phyloP scores from a whole-genome alignment of 2,329 filamentous ascomycete genomes.

The Myriosclerotinia curreyana region DNA sequence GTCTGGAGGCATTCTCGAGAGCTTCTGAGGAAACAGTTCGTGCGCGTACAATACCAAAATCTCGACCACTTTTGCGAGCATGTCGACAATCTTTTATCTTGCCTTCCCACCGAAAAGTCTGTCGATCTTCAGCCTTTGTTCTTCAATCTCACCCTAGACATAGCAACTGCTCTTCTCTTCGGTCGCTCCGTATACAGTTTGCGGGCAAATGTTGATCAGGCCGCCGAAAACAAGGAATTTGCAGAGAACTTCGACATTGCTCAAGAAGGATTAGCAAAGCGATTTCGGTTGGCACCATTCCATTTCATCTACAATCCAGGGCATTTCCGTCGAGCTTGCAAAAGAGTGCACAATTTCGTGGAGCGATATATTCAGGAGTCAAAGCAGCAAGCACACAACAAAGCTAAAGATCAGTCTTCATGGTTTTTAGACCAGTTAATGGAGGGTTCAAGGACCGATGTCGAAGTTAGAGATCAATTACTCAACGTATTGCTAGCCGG shows the following conservation, averaged over 20 bases:
- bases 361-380: slow-evolving; percentile 41
- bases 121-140: slow-evolving; percentile 42
- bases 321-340: slow-evolving; percentile 30
- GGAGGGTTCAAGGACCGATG: slow-evolving; percentile 40
- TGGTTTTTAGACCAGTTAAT: slow-evolving; percentile 7
- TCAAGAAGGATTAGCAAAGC: slow-evolving; percentile 38
- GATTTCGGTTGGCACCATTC: slow-evolving; percentile 34
- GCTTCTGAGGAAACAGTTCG: slow-evolving; percentile 15
- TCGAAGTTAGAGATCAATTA: slow-evolving; percentile 37
- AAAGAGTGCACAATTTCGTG: slow-evolving; percentile 30
- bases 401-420: not conserved
- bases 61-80: slow-evolving; percentile 25
- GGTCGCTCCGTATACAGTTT: slow-evolving; percentile 44
- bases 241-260: slow-evolving; percentile 42
- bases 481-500: slow-evolving; percentile 42
- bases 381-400: not conserved
- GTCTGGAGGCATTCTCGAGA: slow-evolving; percentile 21
- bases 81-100: slow-evolving; percentile 24
- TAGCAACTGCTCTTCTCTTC: slow-evolving; percentile 56
- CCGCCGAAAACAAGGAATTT: slow-evolving; percentile 30
- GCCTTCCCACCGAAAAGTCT: slow-evolving; percentile 19
- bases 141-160: slow-evolving; percentile 53
- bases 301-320: slow-evolving; percentile 25
- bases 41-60: slow-evolving; percentile 24
- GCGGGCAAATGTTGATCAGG: slow-evolving; percentile 30